These are phyloP conservation scores for Claviceps sp. DNA, from an alignment of 2,329 filamentous ascomycete genomes.

Conservation along the genomic window DNA sequence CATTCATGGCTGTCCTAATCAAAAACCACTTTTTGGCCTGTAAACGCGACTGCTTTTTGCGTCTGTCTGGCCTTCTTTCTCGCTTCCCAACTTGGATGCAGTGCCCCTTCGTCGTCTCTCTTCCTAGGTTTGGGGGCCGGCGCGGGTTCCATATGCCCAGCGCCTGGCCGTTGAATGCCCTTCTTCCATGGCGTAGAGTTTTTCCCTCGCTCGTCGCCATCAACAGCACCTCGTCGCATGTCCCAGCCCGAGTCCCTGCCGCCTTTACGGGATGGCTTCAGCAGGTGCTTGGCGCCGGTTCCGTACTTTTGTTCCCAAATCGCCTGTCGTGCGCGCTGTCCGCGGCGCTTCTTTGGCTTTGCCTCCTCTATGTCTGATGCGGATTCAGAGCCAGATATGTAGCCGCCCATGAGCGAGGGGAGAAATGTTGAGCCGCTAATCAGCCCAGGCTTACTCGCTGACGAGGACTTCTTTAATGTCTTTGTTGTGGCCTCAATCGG, in stretches of 20 bases:
- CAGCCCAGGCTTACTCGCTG: slow-evolving; percentile 10
- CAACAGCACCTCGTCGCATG: slow-evolving; percentile 40
- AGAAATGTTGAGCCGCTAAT: slow-evolving; percentile 47
- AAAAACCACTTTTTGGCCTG: slow-evolving; percentile 14
- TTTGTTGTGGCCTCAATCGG: slow-evolving; percentile 11
- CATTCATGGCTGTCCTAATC: slow-evolving; percentile 7
- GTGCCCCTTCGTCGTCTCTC: slow-evolving; percentile 34
- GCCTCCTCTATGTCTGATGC: slow-evolving; percentile 54
- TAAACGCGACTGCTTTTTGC: slow-evolving; percentile 9
- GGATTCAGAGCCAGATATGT: slow-evolving; percentile 63
- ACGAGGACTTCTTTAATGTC: slow-evolving; percentile 6
- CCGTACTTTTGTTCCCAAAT: slow-evolving; percentile 76
- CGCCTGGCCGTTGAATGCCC: slow-evolving; percentile 27
- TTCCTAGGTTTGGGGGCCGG: slow-evolving; percentile 19
- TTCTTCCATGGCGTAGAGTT: slow-evolving; percentile 38
- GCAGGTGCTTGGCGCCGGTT: slow-evolving; percentile 52
- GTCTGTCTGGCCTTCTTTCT: slow-evolving; percentile 13
- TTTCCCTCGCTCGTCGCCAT: slow-evolving; percentile 20
- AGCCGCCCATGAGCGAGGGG: slow-evolving; percentile 65
- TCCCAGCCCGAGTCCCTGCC: slow-evolving; percentile 44
- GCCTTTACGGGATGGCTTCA: slow-evolving; percentile 22
- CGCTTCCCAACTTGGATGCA: slow-evolving; percentile 32
- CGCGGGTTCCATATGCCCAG: slow-evolving; percentile 3
- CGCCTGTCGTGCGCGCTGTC: slow-evolving; percentile 63
- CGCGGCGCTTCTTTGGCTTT: slow-evolving; percentile 56